These are phyloP conservation scores for Neonectria magnoliae DNA, from an alignment of 2,329 filamentous ascomycete genomes.

Conservation along the genomic window DNA sequence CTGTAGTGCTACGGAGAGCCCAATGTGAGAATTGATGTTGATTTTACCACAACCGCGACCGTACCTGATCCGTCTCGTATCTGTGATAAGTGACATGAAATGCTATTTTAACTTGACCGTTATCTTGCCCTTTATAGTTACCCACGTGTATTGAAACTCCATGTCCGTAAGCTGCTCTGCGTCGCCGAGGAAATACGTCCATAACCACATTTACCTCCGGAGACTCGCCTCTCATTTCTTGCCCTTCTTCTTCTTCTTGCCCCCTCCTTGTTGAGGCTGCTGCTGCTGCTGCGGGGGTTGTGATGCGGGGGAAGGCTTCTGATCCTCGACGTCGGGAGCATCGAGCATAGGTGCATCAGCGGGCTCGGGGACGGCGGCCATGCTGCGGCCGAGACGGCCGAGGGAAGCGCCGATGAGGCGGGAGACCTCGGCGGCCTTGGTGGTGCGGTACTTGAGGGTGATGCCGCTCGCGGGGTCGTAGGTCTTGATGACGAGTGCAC, in stretches of 20 bases:
- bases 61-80: not conserved
- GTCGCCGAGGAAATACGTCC: not conserved
- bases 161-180: not conserved
- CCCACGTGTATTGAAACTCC: not conserved
- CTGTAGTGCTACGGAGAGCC: conserved; percentile 37
- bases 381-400: conserved; percentile 77
- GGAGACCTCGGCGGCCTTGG: conserved; percentile 89
- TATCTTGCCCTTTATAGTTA: not conserved
- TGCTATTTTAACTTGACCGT: not conserved
- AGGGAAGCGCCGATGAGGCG: conserved; percentile 78
- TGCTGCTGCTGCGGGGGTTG: conserved; percentile 37
- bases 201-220: not conserved
- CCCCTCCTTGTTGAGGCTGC: conserved; percentile 46
- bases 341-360: conserved; percentile 57
- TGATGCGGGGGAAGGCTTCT: conserved; percentile 41
- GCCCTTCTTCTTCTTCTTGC: conserved; percentile 67
- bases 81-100: not conserved
- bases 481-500: conserved; percentile 85
- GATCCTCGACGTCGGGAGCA: conserved; percentile 47
- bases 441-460: conserved; percentile 89
- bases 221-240: conserved; percentile 42
- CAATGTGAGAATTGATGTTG: conserved; percentile 30
- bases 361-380: conserved; percentile 65
- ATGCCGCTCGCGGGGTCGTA: conserved; percentile 85
- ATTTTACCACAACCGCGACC: not conserved